Base-by-base conservation (phyloP, 768 basidiomycete genomes). In the Tulasnella sp. region DNA sequence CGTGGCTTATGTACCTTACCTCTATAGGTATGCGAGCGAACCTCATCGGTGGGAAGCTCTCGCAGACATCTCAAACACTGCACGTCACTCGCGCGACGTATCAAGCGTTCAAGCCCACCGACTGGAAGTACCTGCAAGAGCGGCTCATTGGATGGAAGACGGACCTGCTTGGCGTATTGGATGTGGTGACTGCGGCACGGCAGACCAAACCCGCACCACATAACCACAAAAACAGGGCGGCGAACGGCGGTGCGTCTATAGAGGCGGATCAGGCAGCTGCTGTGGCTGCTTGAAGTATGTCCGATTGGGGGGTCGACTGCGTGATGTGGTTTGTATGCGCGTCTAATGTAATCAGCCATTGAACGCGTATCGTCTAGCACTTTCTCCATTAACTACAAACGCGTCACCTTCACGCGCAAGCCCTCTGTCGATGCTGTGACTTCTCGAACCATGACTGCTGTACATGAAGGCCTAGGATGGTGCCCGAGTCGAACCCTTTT, bases 41-140 rank as follows among this genome's bases (percentile, higher is more conserved):
- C 25, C 78, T 92, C 46, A 69, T 92, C 30, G 80, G 82, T 52
- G 91, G 85, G 38, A 91, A 88, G 69, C 82, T 93, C 50, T 87
- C 87, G 1, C 91, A 93, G 68, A 80, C 82, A 1, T 76, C 81
- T 8, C 83, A 87, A 65, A 81, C 80, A 49, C 71, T 92, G 41
- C 82, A 81, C 63, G 78, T 92, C 60, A 80, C 78, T 51, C 82
- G 83, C 31, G 83, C 89, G 0, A 83, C 82, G 0, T 79, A 87
- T 0, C 83, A 87, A 58, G 76, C 79, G 9, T 92, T 92, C 66
- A 85, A 84, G 65, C 77, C 76, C 42, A 80, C 78, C 64, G 85
- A 92, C 69, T 93, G 91, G 90, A 80, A 81, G 66, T 74, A 76
- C 22, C 76, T 92, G 49, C 85, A 88, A 69, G 80, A 80, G 69